Conservation (phyloP, 2,329 filamentous ascomycete species). For the Neonectria faginata region DNA sequence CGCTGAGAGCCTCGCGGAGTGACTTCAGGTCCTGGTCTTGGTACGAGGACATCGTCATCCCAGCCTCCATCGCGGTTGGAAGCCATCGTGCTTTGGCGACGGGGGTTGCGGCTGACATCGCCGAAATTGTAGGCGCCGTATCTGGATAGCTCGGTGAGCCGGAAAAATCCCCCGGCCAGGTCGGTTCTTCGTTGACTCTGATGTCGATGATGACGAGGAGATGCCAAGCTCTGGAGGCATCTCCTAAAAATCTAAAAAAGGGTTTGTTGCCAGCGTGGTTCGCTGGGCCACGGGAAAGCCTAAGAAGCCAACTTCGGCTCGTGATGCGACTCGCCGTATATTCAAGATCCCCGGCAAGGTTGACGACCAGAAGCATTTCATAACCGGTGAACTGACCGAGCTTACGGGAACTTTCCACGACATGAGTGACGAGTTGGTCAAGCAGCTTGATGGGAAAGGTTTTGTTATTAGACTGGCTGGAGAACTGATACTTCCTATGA, state of each 20-base stretch:
- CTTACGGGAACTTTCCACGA: constrained; percentile 88
- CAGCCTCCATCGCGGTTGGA: no score
- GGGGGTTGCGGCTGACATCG: no score
- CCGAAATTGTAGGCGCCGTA: no score
- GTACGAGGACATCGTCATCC: no score
- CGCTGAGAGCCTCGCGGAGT: no score
- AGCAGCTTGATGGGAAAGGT: constrained; percentile 75
- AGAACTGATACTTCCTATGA: constrained; percentile 53
- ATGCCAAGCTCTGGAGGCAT: no score
- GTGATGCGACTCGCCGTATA: constrained; percentile 60
- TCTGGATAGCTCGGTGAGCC: no score
- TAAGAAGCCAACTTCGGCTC: constrained; percentile 47
- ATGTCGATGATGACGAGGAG: no score
- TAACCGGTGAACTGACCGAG: constrained; percentile 89
- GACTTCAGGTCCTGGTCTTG: no score
- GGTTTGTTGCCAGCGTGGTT: constrained; percentile 53
- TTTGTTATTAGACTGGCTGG: constrained; percentile 55
- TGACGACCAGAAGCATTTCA: constrained; percentile 76
- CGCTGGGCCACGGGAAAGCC: constrained; percentile 52
- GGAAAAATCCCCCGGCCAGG: constrained; percentile 32
- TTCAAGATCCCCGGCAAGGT: constrained; percentile 92
- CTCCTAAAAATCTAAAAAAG: constrained; percentile 62
- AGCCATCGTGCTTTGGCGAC: no score
- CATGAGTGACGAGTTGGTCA: constrained; percentile 90
- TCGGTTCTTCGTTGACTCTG: no score